phyloP scores from a whole-genome alignment of 164 flowering plant genomes.

The Paratinospora sagittata region DNA sequence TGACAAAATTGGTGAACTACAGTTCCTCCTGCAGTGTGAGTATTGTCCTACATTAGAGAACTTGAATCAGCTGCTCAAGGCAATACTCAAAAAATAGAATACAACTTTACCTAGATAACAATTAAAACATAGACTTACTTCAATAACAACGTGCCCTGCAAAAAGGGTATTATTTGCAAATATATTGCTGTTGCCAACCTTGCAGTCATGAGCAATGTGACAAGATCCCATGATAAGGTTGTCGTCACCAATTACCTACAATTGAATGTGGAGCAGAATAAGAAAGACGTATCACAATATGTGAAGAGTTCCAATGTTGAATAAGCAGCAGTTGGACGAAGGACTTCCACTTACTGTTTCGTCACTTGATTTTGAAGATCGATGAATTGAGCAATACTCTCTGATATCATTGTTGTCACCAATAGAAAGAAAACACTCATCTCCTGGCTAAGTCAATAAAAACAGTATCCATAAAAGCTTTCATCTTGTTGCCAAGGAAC shows the following conservation, averaged over 20 bases:
- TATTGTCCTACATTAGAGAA: constrained; percentile 53
- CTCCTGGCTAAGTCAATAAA: constrained; percentile 51
- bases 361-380: constrained; percentile 77
- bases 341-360: constrained; percentile 49
- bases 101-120: background rate
- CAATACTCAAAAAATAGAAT: background rate
- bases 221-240: constrained; percentile 98
- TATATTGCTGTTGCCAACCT: constrained; percentile 75
- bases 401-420: constrained; percentile 93
- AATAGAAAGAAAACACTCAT: constrained; percentile 72
- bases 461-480: background rate
- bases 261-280: constrained; percentile 12
- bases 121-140: constrained; percentile 42
- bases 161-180: constrained; percentile 87
- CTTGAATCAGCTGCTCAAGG: constrained; percentile 9
- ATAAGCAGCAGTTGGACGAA: background rate
- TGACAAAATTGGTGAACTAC: constrained; percentile 90
- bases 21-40: constrained; percentile 78
- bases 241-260: constrained; percentile 75
- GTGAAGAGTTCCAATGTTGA: background rate
- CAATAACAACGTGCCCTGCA: constrained; percentile 88
- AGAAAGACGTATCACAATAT: background rate
- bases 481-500: background rate
- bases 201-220: constrained; percentile 98
- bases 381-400: constrained; percentile 78